Evolutionary conservation across 768 basidiomycete genomes (phyloP).

Genomic region (Tephrocybe sp.): DNA sequence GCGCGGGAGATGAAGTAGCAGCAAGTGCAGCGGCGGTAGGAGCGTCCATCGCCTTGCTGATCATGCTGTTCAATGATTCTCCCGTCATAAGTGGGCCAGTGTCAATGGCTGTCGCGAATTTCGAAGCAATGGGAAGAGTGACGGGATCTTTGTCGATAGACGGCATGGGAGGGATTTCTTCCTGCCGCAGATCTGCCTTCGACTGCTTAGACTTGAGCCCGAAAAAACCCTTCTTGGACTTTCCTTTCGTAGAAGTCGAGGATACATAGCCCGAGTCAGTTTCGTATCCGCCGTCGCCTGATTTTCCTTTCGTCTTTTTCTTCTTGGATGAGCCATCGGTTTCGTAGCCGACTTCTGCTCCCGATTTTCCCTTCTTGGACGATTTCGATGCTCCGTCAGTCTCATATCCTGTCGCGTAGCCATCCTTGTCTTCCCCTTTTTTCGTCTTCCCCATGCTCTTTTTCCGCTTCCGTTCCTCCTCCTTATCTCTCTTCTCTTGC

Average conservation of each 20-base stretch:
- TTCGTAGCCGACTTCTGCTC: constrained; percentile 30
- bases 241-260: constrained; percentile 26
- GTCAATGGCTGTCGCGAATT: constrained; percentile 39
- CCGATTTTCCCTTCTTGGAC: constrained; percentile 26
- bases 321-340: constrained; percentile 24
- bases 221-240: constrained; percentile 43
- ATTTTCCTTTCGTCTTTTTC: constrained; percentile 25
- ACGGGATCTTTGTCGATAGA: constrained; percentile 25
- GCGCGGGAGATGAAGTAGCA: background rate
- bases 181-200: constrained; percentile 30
- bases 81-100: constrained; percentile 7
- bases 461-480: constrained; percentile 32
- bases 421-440: constrained; percentile 19
- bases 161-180: constrained; percentile 23
- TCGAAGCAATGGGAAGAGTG: constrained; percentile 43
- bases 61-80: constrained; percentile 8
- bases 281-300: constrained; percentile 32
- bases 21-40: constrained; percentile 2
- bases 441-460: constrained; percentile 24
- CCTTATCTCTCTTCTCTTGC: constrained; percentile 24
- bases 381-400: constrained; percentile 23
- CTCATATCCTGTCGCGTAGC: constrained; percentile 22
- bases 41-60: constrained; percentile 5
- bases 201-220: constrained; percentile 37
- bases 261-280: constrained; percentile 35